Percentiles rank a stretch among this genome's conserved stretches.
These are phyloP conservation scores for Xanthoconium purpureum DNA, from an alignment of 768 basidiomycete species.

Conservation along the genomic window DNA sequence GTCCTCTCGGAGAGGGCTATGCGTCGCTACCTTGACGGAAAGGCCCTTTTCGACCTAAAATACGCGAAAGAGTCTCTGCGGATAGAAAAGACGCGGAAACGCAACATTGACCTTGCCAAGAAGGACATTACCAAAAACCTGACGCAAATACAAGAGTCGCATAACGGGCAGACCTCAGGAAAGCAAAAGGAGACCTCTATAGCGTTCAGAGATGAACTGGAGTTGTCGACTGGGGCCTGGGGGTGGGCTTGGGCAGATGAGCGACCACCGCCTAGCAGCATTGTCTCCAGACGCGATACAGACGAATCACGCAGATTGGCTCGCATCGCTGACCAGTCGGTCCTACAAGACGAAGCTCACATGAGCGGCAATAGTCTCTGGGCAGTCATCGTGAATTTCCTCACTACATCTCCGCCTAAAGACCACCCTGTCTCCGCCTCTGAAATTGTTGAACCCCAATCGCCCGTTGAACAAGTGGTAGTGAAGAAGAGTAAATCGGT, in stretches of 20 bases:
- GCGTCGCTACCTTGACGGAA: slow-evolving; percentile 71
- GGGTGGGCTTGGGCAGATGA: slow-evolving; percentile 87
- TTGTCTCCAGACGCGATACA: slow-evolving; percentile 87
- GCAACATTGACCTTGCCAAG: slow-evolving; percentile 60
- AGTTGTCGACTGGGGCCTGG: slow-evolving; percentile 55
- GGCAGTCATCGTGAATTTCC: slow-evolving; percentile 60
- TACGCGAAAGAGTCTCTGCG: slow-evolving; percentile 53
- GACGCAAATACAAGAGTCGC: slow-evolving; percentile 38
- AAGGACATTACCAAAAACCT: slow-evolving; percentile 59
- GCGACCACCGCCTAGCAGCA: slow-evolving; percentile 86
- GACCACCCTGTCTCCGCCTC: slow-evolving; percentile 27
- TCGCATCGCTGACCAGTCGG: slow-evolving; percentile 65
- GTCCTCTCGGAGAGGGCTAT: slow-evolving; percentile 69
- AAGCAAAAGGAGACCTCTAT: slow-evolving; percentile 22
- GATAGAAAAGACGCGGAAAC: slow-evolving; percentile 66
- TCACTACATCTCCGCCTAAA: slow-evolving; percentile 53
- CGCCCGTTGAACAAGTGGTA: background rate
- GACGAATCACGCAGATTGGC: slow-evolving; percentile 72
- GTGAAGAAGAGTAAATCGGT: slow-evolving; percentile 27
- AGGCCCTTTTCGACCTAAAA: slow-evolving; percentile 60
- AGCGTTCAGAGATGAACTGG: slow-evolving; percentile 30
- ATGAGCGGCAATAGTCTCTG: slow-evolving; percentile 73
- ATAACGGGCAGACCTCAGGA: slow-evolving; percentile 14
- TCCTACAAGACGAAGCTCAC: slow-evolving; percentile 53
- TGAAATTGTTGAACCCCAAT: slow-evolving; percentile 7